Evolutionary conservation across 2,329 filamentous ascomycete genomes (phyloP).

Genomic region (Coniochaeta sp.): DNA sequence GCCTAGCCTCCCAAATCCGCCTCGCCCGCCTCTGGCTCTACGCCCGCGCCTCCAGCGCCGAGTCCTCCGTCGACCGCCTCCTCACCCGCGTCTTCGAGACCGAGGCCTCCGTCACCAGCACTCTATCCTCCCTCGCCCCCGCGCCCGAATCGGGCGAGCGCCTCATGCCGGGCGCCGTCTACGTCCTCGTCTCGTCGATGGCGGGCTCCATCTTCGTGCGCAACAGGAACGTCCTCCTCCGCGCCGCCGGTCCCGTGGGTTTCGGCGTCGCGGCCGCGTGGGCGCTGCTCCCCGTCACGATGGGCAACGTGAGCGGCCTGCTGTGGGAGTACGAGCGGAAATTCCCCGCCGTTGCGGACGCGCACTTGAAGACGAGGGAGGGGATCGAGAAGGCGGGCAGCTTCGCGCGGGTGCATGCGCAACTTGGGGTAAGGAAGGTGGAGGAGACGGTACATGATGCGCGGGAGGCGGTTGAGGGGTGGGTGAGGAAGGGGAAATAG

Average conservation of each 20-base stretch:
- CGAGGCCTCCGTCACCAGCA: slow-evolving; percentile 85
- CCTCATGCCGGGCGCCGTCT: slow-evolving; percentile 82
- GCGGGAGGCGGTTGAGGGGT: slow-evolving; percentile 73
- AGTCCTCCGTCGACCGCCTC: slow-evolving; percentile 75
- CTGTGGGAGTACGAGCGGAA: slow-evolving; percentile 90
- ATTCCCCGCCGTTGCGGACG: slow-evolving; percentile 74
- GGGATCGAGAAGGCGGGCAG: slow-evolving; percentile 61
- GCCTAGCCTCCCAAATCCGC: slow-evolving; percentile 76
- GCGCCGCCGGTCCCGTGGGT: slow-evolving; percentile 67
- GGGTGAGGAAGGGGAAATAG: slow-evolving; percentile 87
- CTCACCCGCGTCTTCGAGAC: slow-evolving; percentile 77
- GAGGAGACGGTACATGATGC: slow-evolving; percentile 74
- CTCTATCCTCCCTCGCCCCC: slow-evolving; percentile 81
- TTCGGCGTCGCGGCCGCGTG: slow-evolving; percentile 80
- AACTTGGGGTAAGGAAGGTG: slow-evolving; percentile 64
- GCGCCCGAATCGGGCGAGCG: slow-evolving; percentile 79
- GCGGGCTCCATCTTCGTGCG: slow-evolving; percentile 85
- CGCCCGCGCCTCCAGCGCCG: slow-evolving; percentile 63
- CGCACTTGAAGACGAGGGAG: slow-evolving; percentile 67
- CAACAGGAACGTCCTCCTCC: slow-evolving; percentile 78
- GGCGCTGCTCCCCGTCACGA: slow-evolving; percentile 80
- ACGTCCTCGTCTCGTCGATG: slow-evolving; percentile 92
- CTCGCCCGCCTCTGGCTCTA: slow-evolving; percentile 75
- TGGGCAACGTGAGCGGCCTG: slow-evolving; percentile 78
- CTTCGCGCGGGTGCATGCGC: slow-evolving; percentile 68